Conservation (phyloP, 148 eudicot species). For the Fagopyrum tataricum region DNA sequence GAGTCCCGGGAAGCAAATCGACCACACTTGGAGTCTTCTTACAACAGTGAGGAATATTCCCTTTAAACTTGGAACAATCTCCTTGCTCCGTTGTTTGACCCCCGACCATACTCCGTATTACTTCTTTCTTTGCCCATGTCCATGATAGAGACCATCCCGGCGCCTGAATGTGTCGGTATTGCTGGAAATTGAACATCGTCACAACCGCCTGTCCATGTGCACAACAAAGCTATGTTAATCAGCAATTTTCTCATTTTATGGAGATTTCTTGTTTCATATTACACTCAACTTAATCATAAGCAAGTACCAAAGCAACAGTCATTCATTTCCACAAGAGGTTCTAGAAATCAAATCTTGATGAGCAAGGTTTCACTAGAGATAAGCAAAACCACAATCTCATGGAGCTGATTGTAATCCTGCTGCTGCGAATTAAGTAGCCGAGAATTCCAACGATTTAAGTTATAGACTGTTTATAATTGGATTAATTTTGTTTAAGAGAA, state of each 20-base stretch:
- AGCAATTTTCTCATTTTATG: too few species aligned
- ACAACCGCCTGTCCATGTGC: conserved; percentile 41
- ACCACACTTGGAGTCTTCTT: conserved; percentile 50
- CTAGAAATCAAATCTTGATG: not conserved
- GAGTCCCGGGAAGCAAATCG: conserved; percentile 58
- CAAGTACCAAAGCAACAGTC: not conserved
- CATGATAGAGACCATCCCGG: conserved; percentile 72
- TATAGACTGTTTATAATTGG: not conserved
- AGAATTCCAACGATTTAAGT: too few species aligned
- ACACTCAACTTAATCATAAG: too few species aligned
- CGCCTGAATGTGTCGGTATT: conserved; percentile 58
- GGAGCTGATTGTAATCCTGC: too few species aligned
- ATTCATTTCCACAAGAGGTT: not conserved
- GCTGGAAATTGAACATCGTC: conserved; percentile 55
- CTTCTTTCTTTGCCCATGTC: conserved; percentile 76
- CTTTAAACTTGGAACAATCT: conserved; percentile 55
- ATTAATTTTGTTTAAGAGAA: not conserved
- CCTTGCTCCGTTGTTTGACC: conserved; percentile 70
- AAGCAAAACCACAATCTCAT: too few species aligned
- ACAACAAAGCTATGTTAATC: not conserved
- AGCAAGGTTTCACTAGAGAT: not conserved
- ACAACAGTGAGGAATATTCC: conserved; percentile 62
- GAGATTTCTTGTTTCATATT: too few species aligned
- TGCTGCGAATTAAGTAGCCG: too few species aligned
- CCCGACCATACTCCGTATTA: conserved; percentile 57